These are phyloP conservation scores for Ophiostoma ulmi DNA, from an alignment of 2,329 filamentous ascomycete species.

Conservation along the genomic window DNA sequence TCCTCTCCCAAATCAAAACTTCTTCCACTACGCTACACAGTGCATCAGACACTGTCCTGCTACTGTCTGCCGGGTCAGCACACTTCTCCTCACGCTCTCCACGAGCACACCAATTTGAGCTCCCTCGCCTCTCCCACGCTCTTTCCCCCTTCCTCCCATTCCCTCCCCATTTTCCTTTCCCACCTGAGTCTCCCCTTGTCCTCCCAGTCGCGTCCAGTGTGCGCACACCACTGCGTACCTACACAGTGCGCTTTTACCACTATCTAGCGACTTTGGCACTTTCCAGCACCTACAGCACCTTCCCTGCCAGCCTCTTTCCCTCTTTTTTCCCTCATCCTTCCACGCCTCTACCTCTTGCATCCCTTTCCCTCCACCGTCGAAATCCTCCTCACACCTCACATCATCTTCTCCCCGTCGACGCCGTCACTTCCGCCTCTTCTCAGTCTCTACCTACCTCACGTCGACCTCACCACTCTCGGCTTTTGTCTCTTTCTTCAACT, in stretches of 20 bases:
- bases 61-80: not conserved
- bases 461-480: not conserved
- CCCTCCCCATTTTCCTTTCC: not conserved
- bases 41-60: not conserved
- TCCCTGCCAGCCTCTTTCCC: slow-evolving; percentile 13
- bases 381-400: not conserved
- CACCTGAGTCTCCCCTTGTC: not conserved
- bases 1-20: not conserved
- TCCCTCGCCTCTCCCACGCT: not conserved
- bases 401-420: not conserved
- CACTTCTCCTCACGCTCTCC: slow-evolving; percentile 9
- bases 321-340: slow-evolving; percentile 10
- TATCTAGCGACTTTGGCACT: not conserved
- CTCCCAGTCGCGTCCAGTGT: slow-evolving; percentile 2
- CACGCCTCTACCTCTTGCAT: slow-evolving; percentile 1
- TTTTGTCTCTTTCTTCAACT: not conserved
- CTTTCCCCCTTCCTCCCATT: slow-evolving; percentile 9
- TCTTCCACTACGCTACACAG: not conserved
- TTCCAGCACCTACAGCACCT: not conserved
- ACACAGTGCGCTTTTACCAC: not conserved
- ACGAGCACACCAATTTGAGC: not conserved
- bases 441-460: slow-evolving; percentile 8
- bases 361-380: not conserved
- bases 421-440: not conserved
- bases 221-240: not conserved